A percentile compares a stretch with the other conserved stretches of the same genome.
phyloP scores from a whole-genome alignment of 73 alveolate genomes.

The Blepharisma stoltei region DNA sequence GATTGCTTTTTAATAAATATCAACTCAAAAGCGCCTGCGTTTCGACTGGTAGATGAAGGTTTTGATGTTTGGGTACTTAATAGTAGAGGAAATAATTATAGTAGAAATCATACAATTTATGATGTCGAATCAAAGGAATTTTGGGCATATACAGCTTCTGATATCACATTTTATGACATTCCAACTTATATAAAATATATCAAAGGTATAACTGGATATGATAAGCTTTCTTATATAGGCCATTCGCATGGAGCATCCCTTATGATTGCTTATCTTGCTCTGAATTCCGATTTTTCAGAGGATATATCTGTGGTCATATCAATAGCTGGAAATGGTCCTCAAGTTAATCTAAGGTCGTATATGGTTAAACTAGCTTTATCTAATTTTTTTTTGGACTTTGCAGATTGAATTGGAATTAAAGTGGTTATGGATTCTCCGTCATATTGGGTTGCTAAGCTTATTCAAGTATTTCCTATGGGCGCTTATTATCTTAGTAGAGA shows the following conservation, averaged over 20 bases:
- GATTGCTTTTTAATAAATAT: conserved; percentile 72
- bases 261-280: conserved; percentile 70
- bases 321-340: background rate
- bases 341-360: too few species aligned
- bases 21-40: conserved; percentile 73
- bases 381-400: too few species aligned
- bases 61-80: conserved; percentile 90
- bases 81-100: conserved; percentile 72
- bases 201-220: conserved; percentile 54
- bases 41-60: conserved; percentile 60
- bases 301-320: background rate
- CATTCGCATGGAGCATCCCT: conserved; percentile 92
- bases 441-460: too few species aligned
- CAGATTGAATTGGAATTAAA: too few species aligned
- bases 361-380: too few species aligned
- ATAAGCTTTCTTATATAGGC: conserved; percentile 79
- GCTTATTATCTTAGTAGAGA: background rate
- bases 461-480: background rate
- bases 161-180: conserved; percentile 81
- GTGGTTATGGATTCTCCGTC: too few species aligned
- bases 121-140: conserved; percentile 59
- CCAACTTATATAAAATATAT: conserved; percentile 76
- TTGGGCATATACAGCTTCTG: conserved; percentile 86
- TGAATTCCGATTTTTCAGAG: conserved; percentile 30
- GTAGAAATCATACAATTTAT: conserved; percentile 43